Percentiles rank a stretch among this genome's conserved stretches.
Conservation (phyloP, 805 yeast species). For the Metschnikowia picachoensis region DNA sequence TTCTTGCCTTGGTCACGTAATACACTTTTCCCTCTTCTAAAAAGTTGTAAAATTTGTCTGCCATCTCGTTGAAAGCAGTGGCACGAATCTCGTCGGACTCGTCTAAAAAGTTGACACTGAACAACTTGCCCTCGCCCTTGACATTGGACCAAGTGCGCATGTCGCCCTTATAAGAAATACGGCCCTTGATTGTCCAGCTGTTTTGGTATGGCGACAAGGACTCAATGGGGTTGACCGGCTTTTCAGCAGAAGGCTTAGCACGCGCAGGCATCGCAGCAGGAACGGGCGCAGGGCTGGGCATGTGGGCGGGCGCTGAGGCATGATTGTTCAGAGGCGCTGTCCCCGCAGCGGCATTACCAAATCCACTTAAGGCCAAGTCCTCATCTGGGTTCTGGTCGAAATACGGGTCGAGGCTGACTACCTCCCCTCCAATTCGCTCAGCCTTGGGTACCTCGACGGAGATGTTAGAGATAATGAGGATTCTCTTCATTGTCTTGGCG, state of each 20-base stretch:
- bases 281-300: slow-evolving; percentile 15
- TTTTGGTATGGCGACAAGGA: slow-evolving; percentile 88
- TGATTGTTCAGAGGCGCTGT: background rate
- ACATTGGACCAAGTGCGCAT: slow-evolving; percentile 83
- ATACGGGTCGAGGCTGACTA: slow-evolving; percentile 52
- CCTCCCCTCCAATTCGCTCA: slow-evolving; percentile 31
- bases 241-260: slow-evolving; percentile 5
- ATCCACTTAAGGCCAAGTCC: slow-evolving; percentile 26
- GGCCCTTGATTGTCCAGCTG: slow-evolving; percentile 88
- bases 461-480: slow-evolving; percentile 45
- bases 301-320: slow-evolving; percentile 6
- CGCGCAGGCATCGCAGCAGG: slow-evolving; percentile 11
- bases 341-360: slow-evolving; percentile 18
- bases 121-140: slow-evolving; percentile 85
- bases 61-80: slow-evolving; percentile 86
- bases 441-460: slow-evolving; percentile 39
- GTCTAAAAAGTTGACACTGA: slow-evolving; percentile 83
- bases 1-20: slow-evolving; percentile 74
- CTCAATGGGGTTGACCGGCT: slow-evolving; percentile 65
- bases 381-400: slow-evolving; percentile 57
- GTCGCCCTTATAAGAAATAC: slow-evolving; percentile 85
- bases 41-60: slow-evolving; percentile 69
- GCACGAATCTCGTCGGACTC: slow-evolving; percentile 96
- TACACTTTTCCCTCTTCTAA: slow-evolving; percentile 89
- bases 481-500: slow-evolving; percentile 47